Evolutionary conservation across 2,329 filamentous ascomycete species (phyloP).

Genomic region (Trichoderma sp.): DNA sequence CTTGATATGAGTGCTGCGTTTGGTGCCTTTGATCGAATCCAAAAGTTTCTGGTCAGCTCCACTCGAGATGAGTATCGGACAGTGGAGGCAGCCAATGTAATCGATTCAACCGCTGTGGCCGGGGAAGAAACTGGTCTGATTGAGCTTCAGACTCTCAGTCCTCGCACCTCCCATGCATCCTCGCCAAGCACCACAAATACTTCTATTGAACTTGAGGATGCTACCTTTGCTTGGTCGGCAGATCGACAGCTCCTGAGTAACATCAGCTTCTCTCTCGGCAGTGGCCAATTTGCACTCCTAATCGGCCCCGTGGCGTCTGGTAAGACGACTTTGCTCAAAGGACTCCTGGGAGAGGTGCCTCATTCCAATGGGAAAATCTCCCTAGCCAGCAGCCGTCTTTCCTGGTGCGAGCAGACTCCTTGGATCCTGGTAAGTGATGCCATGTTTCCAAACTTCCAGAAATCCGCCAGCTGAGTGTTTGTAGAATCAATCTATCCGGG

Average conservation of each 20-base stretch:
- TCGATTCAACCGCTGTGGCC: neutral
- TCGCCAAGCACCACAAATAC: neutral
- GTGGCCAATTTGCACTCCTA: conserved; percentile 37
- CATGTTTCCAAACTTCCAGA: too few relatives aligned
- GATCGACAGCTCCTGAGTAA: conserved; percentile 29
- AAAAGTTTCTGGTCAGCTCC: conserved; percentile 33
- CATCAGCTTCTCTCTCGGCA: conserved; percentile 34
- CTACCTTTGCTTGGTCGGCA: conserved; percentile 36
- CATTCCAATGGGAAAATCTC: conserved; percentile 23
- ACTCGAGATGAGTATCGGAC: conserved; percentile 29
- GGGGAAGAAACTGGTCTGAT: neutral
- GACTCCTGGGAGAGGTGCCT: conserved; percentile 35
- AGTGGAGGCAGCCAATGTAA: neutral
- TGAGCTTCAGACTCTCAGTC: neutral
- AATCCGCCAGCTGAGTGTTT: neutral
- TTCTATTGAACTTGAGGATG: conserved; percentile 23
- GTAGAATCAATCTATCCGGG: conserved; percentile 32
- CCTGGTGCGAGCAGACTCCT: conserved; percentile 35
- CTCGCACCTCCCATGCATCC: neutral
- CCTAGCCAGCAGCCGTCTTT: conserved; percentile 21
- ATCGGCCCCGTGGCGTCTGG: conserved; percentile 44
- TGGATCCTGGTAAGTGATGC: conserved; percentile 28
- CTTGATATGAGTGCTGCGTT: conserved; percentile 37
- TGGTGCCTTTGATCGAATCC: conserved; percentile 41
- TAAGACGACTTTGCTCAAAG: conserved; percentile 43